Base-by-base conservation (phyloP, 768 basidiomycete genomes). In the Trametes villosa region DNA sequence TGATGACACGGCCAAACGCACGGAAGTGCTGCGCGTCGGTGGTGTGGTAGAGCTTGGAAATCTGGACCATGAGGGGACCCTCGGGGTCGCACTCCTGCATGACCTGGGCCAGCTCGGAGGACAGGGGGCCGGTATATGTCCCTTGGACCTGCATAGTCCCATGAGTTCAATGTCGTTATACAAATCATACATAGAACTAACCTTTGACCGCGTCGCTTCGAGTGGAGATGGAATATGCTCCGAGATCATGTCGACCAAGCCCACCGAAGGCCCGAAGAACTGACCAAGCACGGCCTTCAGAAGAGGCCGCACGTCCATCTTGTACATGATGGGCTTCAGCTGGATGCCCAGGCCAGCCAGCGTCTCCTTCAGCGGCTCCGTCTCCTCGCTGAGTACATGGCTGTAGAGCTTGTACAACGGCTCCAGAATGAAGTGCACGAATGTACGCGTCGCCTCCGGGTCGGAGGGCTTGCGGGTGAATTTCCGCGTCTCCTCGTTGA, bases 391-490 rank as follows among this genome's bases (percentile, higher is more conserved):
- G 41, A 99, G 78, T 4, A 98, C 96, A 72, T 95, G 84, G 61
- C 91, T 93, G 75, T 99, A 98, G 30, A 99, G 82, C 78, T 98
- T 99, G 79, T 98, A 99, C 48, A 99, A 75, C 18, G 97, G 97
- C 61, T 95, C 94, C 68, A 99, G 79, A 68, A 99, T 89, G 76
- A 99, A 99, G 70, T 97, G 91, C 44, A 97, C 92, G 68, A 99
- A 99, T 33, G 92, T 87, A 27, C 97, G 84, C 50, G 83, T 83
- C 42, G 86, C 79, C 67, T 94, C 92, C 0, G 90, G 83, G 67
- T 94, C 94, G 6, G 83, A 77, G 41, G 86, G 86, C 72, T 94
- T 95, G 49, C 94, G 86, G 3, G 88, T 89, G 74, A 99, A 99
- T 72, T 95, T 95, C 60, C 94, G 86, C 18, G 84, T 85, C 60